A percentile compares a stretch with the other conserved stretches of the same genome.
Evolutionary conservation across 441 rosid genomes (phyloP).

Genomic region (Flueggea neowawraea): DNA sequence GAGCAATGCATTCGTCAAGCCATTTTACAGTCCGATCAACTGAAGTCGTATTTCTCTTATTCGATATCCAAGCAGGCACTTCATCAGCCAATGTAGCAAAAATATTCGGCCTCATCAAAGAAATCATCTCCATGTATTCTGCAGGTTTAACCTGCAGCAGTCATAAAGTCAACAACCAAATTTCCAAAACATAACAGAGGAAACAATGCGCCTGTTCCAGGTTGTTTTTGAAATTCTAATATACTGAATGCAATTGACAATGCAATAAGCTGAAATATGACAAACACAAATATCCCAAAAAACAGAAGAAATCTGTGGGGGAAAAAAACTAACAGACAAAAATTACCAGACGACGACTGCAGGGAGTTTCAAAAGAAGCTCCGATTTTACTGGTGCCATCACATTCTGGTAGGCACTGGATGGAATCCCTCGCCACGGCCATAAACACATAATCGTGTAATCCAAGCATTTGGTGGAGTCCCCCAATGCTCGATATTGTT

Average conservation of each 20-base stretch:
- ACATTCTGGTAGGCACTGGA: constrained; percentile 63
- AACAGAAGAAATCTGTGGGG: neutral
- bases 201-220: no score
- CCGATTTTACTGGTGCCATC: constrained; percentile 47
- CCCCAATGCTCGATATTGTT: constrained; percentile 54
- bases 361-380: constrained; percentile 71
- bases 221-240: neutral
- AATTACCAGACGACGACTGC: constrained; percentile 59
- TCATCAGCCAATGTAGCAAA: constrained; percentile 77
- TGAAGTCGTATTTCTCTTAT: constrained; percentile 51
- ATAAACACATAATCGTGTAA: constrained; percentile 43
- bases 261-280: neutral
- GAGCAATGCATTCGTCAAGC: constrained; percentile 67
- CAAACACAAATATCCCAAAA: neutral
- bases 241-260: neutral
- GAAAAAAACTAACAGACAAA: neutral
- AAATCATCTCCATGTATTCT: constrained; percentile 58
- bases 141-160: constrained; percentile 55
- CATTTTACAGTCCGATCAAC: constrained; percentile 71
- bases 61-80: constrained; percentile 68
- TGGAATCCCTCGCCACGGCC: constrained; percentile 64
- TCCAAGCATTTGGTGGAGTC: constrained; percentile 54
- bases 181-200: no score
- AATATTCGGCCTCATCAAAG: constrained; percentile 55
- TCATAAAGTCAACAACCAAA: no score